phyloP scores from a whole-genome alignment of 2,329 filamentous ascomycete species.

The Stagonosporopsis cucurbitacearum region DNA sequence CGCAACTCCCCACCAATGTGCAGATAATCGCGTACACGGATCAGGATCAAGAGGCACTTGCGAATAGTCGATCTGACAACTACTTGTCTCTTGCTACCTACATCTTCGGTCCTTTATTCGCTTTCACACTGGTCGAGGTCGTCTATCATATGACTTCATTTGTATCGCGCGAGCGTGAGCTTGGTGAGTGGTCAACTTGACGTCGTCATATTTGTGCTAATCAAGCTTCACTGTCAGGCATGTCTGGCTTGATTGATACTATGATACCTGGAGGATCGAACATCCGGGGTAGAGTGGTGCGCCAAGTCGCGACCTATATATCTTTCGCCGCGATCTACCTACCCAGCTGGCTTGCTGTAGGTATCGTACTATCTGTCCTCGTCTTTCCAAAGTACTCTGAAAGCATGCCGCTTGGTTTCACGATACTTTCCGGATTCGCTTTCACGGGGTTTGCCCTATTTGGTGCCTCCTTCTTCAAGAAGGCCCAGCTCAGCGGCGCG shows the following conservation, averaged over 20 bases:
- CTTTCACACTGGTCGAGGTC: slow-evolving; percentile 28
- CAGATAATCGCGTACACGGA: slow-evolving; percentile 27
- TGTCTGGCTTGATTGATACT: slow-evolving; percentile 35
- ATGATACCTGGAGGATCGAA: slow-evolving; percentile 35
- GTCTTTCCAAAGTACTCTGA: slow-evolving; percentile 28
- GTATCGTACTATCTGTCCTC: slow-evolving; percentile 26
- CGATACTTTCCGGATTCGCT: slow-evolving; percentile 31
- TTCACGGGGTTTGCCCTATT: slow-evolving; percentile 33
- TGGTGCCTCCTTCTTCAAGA: slow-evolving; percentile 35
- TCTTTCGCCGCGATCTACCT: slow-evolving; percentile 39
- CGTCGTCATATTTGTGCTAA: not conserved
- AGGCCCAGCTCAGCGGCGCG: slow-evolving; percentile 34
- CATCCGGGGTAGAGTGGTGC: slow-evolving; percentile 25
- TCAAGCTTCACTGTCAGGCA: not conserved
- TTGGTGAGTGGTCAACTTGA: slow-evolving; percentile 15
- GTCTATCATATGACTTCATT: slow-evolving; percentile 37
- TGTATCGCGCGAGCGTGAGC: slow-evolving; percentile 32
- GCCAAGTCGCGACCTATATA: slow-evolving; percentile 30
- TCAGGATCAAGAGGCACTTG: slow-evolving; percentile 19
- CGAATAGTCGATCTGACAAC: slow-evolving; percentile 16
- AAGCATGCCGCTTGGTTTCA: slow-evolving; percentile 27
- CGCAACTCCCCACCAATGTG: slow-evolving; percentile 11
- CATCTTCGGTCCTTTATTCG: slow-evolving; percentile 32
- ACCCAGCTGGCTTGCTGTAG: slow-evolving; percentile 32
- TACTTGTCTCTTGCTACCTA: slow-evolving; percentile 25